Base-by-base conservation (phyloP, 768 basidiomycete genomes). In the Rhizopogon vesiculosus region DNA sequence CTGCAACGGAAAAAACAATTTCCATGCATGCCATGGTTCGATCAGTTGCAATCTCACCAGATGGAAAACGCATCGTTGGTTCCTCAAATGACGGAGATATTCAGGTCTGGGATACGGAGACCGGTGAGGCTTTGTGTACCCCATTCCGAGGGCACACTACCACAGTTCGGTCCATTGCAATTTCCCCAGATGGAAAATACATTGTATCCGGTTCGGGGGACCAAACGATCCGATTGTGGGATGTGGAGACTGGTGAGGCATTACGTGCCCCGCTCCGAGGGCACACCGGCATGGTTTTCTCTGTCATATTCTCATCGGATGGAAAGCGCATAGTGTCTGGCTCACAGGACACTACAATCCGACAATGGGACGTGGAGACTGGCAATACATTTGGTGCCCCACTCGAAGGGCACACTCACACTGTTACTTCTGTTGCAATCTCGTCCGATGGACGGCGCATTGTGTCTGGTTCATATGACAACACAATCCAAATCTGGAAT, bases 381-480 rank as follows among this genome's bases (percentile, higher is more conserved):
- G 67, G 62, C 48, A 42, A 61, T 1, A 60, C 60, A 51, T 46
- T 56, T 12, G 59, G 59, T 44, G 62, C 62, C 13, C 71, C 71
- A 52, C 31, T 70, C 1, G 60, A 61, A 13, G 69, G 64, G 5
- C 69, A 70, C 40, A 57, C 57, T 29, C 59, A 60, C 3, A 60
- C 62, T 19, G 63, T 72, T 15, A 61, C 61, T 58, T 72, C 61
- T 46, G 62, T 72, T 56, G 49, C 67, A 1, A 69, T 72, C 60
- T 70, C 69, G 18, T 69, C 69, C 42, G 54, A 70, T 55, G 70
- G 70, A 44, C 59, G 56, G 28, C 62, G 61, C 33, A 60, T 70
- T 42, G 70, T 72, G 35, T 71, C 71, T 19, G 66, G 63, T 40
- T 69, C 69, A 0, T 61, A 64, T 31, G 63, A 71, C 38, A 64